Base-by-base conservation (phyloP, 2,329 filamentous ascomycete genomes). In the Fusarium sp. region DNA sequence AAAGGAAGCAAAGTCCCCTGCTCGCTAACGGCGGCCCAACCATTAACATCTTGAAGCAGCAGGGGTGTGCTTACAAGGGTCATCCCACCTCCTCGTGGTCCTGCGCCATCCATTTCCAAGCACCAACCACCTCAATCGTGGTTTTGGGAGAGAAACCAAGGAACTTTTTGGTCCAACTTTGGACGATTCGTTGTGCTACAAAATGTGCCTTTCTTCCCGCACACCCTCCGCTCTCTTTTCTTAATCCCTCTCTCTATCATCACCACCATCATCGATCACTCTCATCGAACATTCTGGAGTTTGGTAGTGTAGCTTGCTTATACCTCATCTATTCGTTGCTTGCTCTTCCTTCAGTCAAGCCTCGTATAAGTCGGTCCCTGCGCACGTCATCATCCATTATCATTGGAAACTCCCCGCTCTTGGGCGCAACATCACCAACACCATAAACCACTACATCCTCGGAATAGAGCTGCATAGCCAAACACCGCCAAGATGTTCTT, bases 401-500 rank as follows among this genome's bases (percentile, higher is more conserved):
- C 28, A 7, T 34, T 9, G 15, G 14, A 36, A 45, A 40, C 56
- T 53, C 51, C 33, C 22, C 52, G 43, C 57, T 52, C 22, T 11
- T 36, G 34, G 24, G 57, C 46, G 45, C 62, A 50, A 40, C 44
- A 39, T 22, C 33, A 49, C 34, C 56, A 33, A n/a, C 33, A 43
- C 14, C 31, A 45, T 36, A 21, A 17, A 13, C 38, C 40, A 19
- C 40, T 26, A 49, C 34, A 49, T 55, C 9, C 19, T 24, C 34
- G 4, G 21, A 22, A 22, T 34, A 44, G 49, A 64, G 47, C 21
- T 50, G 57, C 38, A 57, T 36, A 49, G 45, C 40, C 9, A 40
- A n/a, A 62, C 36, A 46, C 49, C 63, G 72, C 72, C 80, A 80
- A 73, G 71, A 91, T 91, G 89, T 67, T 90, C 44, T 90, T 89